Evolutionary conservation across 768 basidiomycete genomes (phyloP), one percentile per base, ranked within the genome.

Genomic region (Gloeopeniophorella convolvens): DNA sequence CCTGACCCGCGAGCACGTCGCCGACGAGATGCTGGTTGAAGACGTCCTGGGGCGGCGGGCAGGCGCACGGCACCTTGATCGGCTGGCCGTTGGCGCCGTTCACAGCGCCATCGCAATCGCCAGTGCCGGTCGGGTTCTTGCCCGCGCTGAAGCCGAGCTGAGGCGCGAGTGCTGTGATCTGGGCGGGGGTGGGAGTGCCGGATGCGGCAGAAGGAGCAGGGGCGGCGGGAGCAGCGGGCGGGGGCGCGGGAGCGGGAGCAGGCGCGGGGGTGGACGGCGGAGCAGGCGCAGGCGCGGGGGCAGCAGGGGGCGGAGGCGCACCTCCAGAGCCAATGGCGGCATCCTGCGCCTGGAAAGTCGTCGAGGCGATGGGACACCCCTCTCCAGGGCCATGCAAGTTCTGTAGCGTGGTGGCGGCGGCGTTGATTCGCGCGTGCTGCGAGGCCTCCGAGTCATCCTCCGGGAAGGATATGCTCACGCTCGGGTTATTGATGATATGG

Each of bases 301-400:
- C 4, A 13, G 23, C 32, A 9, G 39, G 3, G 6, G 41, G 20
- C 5, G 51, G 32, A 9, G 26, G 31, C 7, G 32, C 11, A 1
- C 26, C 21, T 7, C 27, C 41, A 4, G 51, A 51, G 1, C 48
- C 45, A 26, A 61, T 47, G 4, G 63, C 60, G 18, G 57, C 43
- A 12, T 41, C 48, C 50, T 62, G 64, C 6, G 61, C 76, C 20
- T 69, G 57, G 59, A 83, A 78, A 4, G 82, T 85, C 0, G 85
- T 84, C 8, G 81, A 72, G 1, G 73, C 75, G 24, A 77, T 71
- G 3, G 84, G 83, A 62, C 83, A 86, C 5, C 83, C 85, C 4
- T 70, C 63, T 35, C 84, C 86, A 0, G 82, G 70, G 1, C 83
- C 85, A 47, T 74, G 68, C 34, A 88, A 63, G 65, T 88, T 89